Base-by-base conservation (phyloP, 768 basidiomycete genomes). In the Pulveroboletus sp. region DNA sequence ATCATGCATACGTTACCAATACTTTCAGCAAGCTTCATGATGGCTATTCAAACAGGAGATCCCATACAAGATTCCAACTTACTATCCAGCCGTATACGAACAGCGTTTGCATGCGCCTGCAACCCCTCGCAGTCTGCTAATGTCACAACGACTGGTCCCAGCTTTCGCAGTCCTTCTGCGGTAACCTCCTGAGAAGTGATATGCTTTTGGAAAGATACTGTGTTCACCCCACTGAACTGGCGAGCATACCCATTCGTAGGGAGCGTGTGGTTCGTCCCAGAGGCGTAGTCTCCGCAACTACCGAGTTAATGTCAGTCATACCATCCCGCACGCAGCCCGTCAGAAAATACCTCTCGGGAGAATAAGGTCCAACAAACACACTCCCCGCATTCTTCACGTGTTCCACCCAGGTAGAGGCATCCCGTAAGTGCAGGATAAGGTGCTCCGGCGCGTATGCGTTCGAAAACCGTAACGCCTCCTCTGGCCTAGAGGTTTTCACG, bases 401-500 rank as follows among this genome's bases (percentile, higher is more conserved):
- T 6, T 76, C 64, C 10, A 97, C 82, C 46, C 75, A 75, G 10
- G 73, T 70, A n/a, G 75, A 70, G 1, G 94, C 89, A 35, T 86
- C 72, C 53, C 82, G 76, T 48, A 97, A 65, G 68, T 98, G 93
- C 47, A 99, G 69, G 61, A 99, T 96, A 52, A 99, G 76, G 73
- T 99, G 96, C 65, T 99, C 96, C 0, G 96, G 96, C 6, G 96
- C 95, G 62, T 99, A 99, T 62, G 94, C 93, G 68, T 99, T 98
- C 39, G 89, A 92, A 73, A 98, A 98, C 8, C 66, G 70, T 46
- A 98, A 73, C 8, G 91, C 96, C 62, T 93, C 84, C 32, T 85
- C 78, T 2, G 87, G 70, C 7, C 77, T 77, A 18, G 71, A 58
- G 18, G 80, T 76, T 61, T 82, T 82, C 55, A 97, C 88, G 58